Conservation (phyloP, 2,329 filamentous ascomycete genomes). For the Onygenales sp. region DNA sequence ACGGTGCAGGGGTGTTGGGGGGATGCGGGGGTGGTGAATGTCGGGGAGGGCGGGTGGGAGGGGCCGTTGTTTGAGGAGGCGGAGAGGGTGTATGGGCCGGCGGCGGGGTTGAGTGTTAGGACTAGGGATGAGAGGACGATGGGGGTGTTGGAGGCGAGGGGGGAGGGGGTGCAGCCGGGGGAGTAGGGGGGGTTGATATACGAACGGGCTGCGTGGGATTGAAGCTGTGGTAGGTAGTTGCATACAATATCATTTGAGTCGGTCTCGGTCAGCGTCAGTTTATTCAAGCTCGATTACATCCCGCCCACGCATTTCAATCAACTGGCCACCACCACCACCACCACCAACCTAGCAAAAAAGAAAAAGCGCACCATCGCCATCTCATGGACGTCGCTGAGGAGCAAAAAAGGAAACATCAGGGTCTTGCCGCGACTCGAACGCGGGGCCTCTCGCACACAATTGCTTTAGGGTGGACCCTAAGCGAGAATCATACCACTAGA, state of each 20-base stretch:
- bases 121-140: slow-evolving; percentile 20
- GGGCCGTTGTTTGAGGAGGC: slow-evolving; percentile 36
- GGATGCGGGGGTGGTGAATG: slow-evolving; percentile 35
- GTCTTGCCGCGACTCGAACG: slow-evolving; percentile 7
- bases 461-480: slow-evolving; percentile 40
- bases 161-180: slow-evolving; percentile 2
- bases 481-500: slow-evolving; percentile 65
- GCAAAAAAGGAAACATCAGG: background rate
- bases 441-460: slow-evolving; percentile 6
- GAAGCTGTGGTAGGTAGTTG: too few species aligned
- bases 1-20: slow-evolving; percentile 48
- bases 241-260: too few species aligned
- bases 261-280: too few species aligned
- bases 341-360: too few species aligned
- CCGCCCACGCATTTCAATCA: too few species aligned
- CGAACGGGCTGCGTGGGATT: too few species aligned
- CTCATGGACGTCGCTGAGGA: too few species aligned
- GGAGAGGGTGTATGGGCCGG: slow-evolving; percentile 37
- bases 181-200: background rate
- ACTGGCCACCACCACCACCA: too few species aligned
- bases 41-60: slow-evolving; percentile 37
- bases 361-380: too few species aligned
- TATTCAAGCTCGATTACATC: too few species aligned
- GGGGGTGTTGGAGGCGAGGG: slow-evolving; percentile 17
- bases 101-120: slow-evolving; percentile 11